Evolutionary conservation across 139 green algal species (phyloP), one percentile per base, ranked within the genome.

Genomic region (Gonium pectorale): DNA sequence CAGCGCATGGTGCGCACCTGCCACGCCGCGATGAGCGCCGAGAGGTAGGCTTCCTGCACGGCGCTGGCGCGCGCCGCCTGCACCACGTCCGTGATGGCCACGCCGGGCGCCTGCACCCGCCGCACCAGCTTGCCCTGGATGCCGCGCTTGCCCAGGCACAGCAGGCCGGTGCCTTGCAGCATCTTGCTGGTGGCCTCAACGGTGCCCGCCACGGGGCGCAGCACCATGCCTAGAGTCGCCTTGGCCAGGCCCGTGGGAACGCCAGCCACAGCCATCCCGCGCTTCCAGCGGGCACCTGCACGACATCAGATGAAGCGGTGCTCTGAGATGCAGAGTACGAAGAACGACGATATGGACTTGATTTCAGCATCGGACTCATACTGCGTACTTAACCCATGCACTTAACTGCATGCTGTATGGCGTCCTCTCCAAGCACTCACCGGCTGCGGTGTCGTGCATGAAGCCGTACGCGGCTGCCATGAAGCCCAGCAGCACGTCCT

Each of bases 81-180:
- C 60, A 78, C 49, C 84, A 73, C 72, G 89, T 86, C 84, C 46
- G 44, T 68, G 74, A 89, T 86, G 69, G 51, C 74, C 40, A 92
- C 81, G 44, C 94, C 94, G 0, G 95, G 95, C 7, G 94, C 91
- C 33, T 88, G 70, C 35, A 97, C 89, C n/a, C 77, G 60, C 5
- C 92, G 92, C 54, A 93, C 87, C 8, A 95, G 87, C 85, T 93
- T 96, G 69, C 95, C 85, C 64, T 95, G 90, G 85, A 98, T 97
- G 86, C 93, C 95, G 59, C 94, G 81, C 79, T 91, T 91, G n/a
- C 95, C 95, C 79, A 97, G 86, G 82, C 89, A 95, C 69, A 93
- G 49, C 56, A 98, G 91, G 7, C 91, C 94, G 17, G 95, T 40
- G 29, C 93, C 94, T 51, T 93, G 87, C 21, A 93, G 40, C 0